Evolutionary conservation across 2,329 filamentous ascomycete species (phyloP).

Genomic region (Sporothrix pseudoabietina): DNA sequence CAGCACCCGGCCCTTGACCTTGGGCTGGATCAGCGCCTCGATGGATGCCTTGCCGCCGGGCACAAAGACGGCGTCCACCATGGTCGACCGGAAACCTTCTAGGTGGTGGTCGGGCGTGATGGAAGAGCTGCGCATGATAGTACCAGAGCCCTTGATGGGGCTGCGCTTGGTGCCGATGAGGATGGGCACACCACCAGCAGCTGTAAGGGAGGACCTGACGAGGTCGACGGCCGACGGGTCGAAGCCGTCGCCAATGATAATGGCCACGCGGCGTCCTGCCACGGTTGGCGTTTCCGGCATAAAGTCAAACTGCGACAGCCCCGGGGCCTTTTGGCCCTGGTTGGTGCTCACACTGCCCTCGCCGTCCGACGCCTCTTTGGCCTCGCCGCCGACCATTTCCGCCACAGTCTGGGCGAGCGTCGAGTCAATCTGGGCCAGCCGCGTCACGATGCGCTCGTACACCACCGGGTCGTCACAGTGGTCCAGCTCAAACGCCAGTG

Average conservation of each 20-base stretch:
- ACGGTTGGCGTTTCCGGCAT: background rate
- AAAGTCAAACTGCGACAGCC: conserved; percentile 6
- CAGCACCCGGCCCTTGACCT: conserved; percentile 64
- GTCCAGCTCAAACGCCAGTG: conserved; percentile 72
- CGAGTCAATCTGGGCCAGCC: conserved; percentile 72
- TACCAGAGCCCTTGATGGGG: background rate
- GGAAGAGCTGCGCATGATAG: conserved; percentile 44
- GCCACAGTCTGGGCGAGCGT: conserved; percentile 46
- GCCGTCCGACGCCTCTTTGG: background rate
- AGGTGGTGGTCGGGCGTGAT: conserved; percentile 70
- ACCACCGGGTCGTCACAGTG: conserved; percentile 80
- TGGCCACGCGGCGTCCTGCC: background rate
- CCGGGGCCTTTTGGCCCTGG: background rate
- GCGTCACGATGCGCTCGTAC: conserved; percentile 68
- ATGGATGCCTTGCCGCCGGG: conserved; percentile 69
- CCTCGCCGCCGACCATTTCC: conserved; percentile 5
- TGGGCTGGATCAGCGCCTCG: conserved; percentile 58
- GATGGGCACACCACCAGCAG: background rate
- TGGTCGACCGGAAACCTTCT: conserved; percentile 75
- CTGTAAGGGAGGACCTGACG: background rate
- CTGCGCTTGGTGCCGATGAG: background rate
- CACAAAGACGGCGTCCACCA: conserved; percentile 79
- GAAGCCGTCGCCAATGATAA: conserved; percentile 1
- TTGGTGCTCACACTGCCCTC: conserved; percentile 5
- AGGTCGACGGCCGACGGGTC: background rate